Percentiles rank a stretch among this genome's conserved stretches.
Conservation (phyloP, 177 flowering plant genomes). For the Vitis hybrid region DNA sequence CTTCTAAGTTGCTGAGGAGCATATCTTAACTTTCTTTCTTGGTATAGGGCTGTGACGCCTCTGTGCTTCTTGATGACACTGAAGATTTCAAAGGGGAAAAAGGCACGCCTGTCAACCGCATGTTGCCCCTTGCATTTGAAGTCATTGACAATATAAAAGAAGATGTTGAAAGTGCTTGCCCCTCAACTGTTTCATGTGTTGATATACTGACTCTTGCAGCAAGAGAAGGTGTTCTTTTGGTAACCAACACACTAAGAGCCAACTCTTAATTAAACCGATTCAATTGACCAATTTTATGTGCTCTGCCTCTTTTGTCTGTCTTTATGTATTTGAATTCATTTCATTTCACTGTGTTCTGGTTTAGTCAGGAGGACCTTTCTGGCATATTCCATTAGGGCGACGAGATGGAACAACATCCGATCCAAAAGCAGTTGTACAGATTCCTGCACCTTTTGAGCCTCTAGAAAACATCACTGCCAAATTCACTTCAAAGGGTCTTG, state of each 20-base stretch:
- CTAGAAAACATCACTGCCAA: conserved; percentile 48
- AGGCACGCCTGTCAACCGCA: conserved; percentile 47
- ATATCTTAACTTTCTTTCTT: not conserved
- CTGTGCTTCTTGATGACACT: conserved; percentile 59
- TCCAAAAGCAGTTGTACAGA: conserved; percentile 39
- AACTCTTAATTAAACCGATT: no score
- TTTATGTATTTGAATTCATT: not conserved
- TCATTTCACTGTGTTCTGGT: not conserved
- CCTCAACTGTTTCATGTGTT: conserved; percentile 40
- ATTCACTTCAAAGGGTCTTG: conserved; percentile 67
- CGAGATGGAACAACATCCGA: conserved; percentile 60
- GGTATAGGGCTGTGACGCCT: conserved; percentile 66
- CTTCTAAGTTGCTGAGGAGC: no score
- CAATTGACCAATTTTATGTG: no score
- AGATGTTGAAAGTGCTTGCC: conserved; percentile 39
- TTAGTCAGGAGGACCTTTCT: conserved; percentile 61
- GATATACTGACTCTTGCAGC: conserved; percentile 51
- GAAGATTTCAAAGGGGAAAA: conserved; percentile 48
- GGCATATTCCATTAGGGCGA: conserved; percentile 54
- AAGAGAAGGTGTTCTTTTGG: conserved; percentile 41
- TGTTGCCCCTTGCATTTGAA: conserved; percentile 46
- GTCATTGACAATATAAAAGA: conserved; percentile 50
- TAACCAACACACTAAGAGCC: conserved; percentile 7
- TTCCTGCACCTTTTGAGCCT: conserved; percentile 70
- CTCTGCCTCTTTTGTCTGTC: not conserved